These are phyloP conservation scores for Yarrowia alimentaria DNA, from an alignment of 805 yeast species.

Conservation along the genomic window DNA sequence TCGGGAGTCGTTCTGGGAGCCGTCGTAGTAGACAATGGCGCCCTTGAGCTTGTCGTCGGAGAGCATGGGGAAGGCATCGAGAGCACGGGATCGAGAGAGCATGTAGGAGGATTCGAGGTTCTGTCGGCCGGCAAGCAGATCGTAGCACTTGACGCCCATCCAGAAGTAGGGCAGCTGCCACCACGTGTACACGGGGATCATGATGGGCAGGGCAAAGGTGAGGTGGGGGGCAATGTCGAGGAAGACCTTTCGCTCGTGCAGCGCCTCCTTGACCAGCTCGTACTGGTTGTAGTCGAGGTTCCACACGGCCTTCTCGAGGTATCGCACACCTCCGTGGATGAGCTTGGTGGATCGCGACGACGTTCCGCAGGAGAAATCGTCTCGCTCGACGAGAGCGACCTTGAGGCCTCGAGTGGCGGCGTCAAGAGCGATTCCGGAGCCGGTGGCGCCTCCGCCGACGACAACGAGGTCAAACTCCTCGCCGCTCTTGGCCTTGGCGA, in stretches of 20 bases:
- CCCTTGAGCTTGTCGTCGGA: slow-evolving; percentile 78
- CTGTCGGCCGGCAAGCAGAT: slow-evolving; percentile 85
- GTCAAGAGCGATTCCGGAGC: slow-evolving; percentile 89
- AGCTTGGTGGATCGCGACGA: slow-evolving; percentile 92
- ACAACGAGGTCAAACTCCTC: slow-evolving; percentile 74
- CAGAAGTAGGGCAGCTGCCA: slow-evolving; percentile 96
- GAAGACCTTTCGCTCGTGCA: slow-evolving; percentile 82
- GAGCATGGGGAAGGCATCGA: slow-evolving; percentile 81
- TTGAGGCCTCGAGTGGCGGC: slow-evolving; percentile 88
- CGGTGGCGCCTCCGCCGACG: slow-evolving; percentile 96
- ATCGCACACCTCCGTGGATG: slow-evolving; percentile 97
- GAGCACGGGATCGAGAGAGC: slow-evolving; percentile 62
- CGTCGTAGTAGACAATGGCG: slow-evolving; percentile 91
- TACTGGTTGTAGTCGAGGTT: slow-evolving; percentile 87
- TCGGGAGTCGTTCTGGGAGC: slow-evolving; percentile 89
- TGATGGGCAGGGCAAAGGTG: slow-evolving; percentile 79
- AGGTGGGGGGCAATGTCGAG: slow-evolving; percentile 90
- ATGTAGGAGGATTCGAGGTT: slow-evolving; percentile 77
- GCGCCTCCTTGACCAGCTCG: slow-evolving; percentile 83
- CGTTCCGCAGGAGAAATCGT: slow-evolving; percentile 90
- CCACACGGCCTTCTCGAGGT: slow-evolving; percentile 91
- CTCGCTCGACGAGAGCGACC: slow-evolving; percentile 81
- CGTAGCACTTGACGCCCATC: slow-evolving; percentile 88
- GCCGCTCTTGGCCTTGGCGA: slow-evolving; percentile 37
- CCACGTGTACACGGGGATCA: slow-evolving; percentile 93